Percentiles rank a stretch among this genome's conserved stretches.
These are phyloP conservation scores for Phytophthora cactorum DNA, from an alignment of 352 stramenopile genomes.

Conservation along the genomic window DNA sequence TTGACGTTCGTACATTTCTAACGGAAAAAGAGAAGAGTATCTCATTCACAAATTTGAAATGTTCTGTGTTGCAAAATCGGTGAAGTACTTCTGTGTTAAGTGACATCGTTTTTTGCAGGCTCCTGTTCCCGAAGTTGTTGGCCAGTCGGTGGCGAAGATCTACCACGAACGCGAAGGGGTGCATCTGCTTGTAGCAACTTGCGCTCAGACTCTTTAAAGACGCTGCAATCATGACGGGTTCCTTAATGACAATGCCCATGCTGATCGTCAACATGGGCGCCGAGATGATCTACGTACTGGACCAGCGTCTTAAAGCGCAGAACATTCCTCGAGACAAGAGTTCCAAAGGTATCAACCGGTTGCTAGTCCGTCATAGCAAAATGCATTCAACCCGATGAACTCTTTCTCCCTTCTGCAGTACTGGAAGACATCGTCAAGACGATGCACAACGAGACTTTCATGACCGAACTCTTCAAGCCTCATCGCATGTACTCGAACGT, in stretches of 20 bases:
- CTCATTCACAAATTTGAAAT: no score
- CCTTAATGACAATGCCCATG: conserved; percentile 91
- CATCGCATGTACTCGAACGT: conserved; percentile 92
- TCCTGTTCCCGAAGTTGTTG: neutral
- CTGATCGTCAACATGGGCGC: conserved; percentile 94
- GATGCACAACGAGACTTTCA: conserved; percentile 93
- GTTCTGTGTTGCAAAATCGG: no score
- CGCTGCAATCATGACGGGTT: conserved; percentile 51
- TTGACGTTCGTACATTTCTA: no score
- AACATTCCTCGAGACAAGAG: conserved; percentile 91
- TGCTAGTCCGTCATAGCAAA: neutral
- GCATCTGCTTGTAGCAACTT: neutral
- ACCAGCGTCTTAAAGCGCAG: conserved; percentile 92
- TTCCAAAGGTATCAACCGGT: conserved; percentile 54
- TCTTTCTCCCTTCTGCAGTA: conserved; percentile 44
- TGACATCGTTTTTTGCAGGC: no score
- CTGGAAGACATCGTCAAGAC: conserved; percentile 93
- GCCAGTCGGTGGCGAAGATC: conserved; percentile 2
- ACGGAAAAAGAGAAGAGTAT: no score
- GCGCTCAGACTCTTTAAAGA: neutral
- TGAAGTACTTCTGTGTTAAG: no score
- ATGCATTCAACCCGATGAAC: no score
- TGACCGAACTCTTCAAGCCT: conserved; percentile 92
- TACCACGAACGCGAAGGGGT: conserved; percentile 20
- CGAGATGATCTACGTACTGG: conserved; percentile 95